A percentile compares a stretch with the other conserved stretches of the same genome.
Evolutionary conservation across 2,329 filamentous ascomycete species (phyloP).

Genomic region (Fonsecaea pugnacius): DNA sequence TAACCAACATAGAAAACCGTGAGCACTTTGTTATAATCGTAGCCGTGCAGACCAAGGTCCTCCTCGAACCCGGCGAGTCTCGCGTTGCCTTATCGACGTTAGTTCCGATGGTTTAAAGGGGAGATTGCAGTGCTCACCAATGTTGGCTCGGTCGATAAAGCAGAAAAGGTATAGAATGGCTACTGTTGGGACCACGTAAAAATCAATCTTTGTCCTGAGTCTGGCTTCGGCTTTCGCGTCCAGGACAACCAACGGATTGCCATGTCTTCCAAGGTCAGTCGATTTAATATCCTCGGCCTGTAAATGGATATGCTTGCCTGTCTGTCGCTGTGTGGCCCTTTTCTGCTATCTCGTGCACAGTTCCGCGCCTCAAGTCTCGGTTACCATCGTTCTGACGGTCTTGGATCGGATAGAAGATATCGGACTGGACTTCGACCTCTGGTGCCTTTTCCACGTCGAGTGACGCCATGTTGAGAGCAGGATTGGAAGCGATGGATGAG

Average conservation of each 20-base stretch:
- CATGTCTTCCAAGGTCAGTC: constrained; percentile 47
- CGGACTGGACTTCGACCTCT: not conserved
- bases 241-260: constrained; percentile 56
- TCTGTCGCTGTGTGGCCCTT: constrained; percentile 54
- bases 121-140: constrained; percentile 35
- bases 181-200: constrained; percentile 68
- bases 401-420: not conserved
- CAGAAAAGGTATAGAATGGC: constrained; percentile 71
- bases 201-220: constrained; percentile 67
- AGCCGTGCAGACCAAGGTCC: constrained; percentile 62
- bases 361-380: not conserved
- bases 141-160: constrained; percentile 68
- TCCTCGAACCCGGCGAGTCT: constrained; percentile 66
- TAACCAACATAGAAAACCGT: constrained; percentile 74
- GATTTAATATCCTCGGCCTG: not conserved
- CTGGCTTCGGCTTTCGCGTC: constrained; percentile 62
- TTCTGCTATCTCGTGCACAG: constrained; percentile 12
- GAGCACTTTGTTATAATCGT: constrained; percentile 72
- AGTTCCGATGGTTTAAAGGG: not conserved
- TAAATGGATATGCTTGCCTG: constrained; percentile 42
- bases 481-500: not conserved
- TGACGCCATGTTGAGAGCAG: not conserved
- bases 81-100: constrained; percentile 62
- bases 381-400: not conserved
- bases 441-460: constrained; percentile 5